Conservation (phyloP, 2,329 filamentous ascomycete genomes). For the Neospermospora avenae region DNA sequence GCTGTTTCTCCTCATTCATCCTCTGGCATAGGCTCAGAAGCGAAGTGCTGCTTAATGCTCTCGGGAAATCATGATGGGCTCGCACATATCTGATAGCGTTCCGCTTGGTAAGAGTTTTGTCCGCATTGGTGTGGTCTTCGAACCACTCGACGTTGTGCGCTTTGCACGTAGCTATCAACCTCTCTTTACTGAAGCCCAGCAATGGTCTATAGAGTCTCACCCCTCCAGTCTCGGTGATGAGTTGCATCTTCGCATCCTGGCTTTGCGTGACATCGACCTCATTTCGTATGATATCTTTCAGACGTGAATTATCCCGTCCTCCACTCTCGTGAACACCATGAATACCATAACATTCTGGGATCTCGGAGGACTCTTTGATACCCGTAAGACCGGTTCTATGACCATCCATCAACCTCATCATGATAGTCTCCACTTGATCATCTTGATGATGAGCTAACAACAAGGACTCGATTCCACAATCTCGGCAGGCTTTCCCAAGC, state of each 20-base stretch:
- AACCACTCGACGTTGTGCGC: constrained; percentile 69
- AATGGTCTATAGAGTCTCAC: constrained; percentile 67
- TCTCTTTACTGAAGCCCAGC: constrained; percentile 66
- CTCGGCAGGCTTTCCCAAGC: constrained; percentile 59
- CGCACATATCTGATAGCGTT: constrained; percentile 76
- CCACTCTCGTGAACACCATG: constrained; percentile 70
- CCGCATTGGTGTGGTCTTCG: constrained; percentile 79
- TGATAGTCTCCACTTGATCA: constrained; percentile 85
- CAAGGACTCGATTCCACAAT: constrained; percentile 52
- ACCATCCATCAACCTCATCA: constrained; percentile 71
- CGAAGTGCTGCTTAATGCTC: constrained; percentile 62
- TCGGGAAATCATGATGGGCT: constrained; percentile 57
- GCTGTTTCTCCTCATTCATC: constrained; percentile 44
- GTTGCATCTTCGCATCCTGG: constrained; percentile 1
- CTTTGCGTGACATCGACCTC: background rate
- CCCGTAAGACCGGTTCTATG: constrained; percentile 70
- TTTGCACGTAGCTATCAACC: constrained; percentile 72
- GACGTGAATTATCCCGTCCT: background rate
- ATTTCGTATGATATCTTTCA: background rate
- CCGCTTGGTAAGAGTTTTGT: constrained; percentile 71
- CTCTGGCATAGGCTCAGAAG: constrained; percentile 58
- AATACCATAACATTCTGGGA: constrained; percentile 81
- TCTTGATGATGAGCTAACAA: constrained; percentile 85
- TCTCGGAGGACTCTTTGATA: constrained; percentile 60
- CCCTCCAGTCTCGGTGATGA: constrained; percentile 55